phyloP scores from a whole-genome alignment of 331 rosid species.

The Rhamnella rubrinervis region DNA sequence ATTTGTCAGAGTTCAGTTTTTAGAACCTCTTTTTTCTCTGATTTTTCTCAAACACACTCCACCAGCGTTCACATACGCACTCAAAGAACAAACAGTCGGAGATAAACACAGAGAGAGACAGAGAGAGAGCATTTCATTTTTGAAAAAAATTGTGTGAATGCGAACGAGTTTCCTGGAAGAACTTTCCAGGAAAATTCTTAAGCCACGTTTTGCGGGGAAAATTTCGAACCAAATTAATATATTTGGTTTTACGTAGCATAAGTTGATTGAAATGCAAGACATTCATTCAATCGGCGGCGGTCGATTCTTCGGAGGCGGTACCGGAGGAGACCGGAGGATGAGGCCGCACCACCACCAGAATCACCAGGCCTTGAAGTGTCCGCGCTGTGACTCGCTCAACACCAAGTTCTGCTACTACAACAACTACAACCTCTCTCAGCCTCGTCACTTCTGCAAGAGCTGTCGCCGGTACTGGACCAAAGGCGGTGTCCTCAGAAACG shows the following conservation, averaged over 20 bases:
- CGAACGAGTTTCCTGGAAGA: conserved; percentile 10
- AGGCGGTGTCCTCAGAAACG: conserved; percentile 99
- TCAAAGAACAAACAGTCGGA: background rate
- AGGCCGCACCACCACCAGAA: conserved; percentile 54
- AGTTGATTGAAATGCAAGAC: conserved; percentile 68
- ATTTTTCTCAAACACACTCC: background rate
- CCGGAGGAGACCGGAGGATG: conserved; percentile 50
- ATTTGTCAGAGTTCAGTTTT: conserved; percentile 57
- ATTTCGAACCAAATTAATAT: too few relatives aligned
- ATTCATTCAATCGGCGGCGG: conserved; percentile 63
- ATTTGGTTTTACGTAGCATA: too few relatives aligned
- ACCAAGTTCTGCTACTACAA: conserved; percentile 97
- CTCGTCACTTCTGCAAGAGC: conserved; percentile 95
- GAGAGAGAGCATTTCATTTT: background rate
- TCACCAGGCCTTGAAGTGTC: conserved; percentile 77
- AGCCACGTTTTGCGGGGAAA: too few relatives aligned
- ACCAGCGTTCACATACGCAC: conserved; percentile 18
- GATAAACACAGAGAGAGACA: background rate
- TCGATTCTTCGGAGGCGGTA: conserved; percentile 46
- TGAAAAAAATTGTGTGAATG: background rate
- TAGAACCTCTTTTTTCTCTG: conserved; percentile 15
- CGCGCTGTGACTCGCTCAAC: conserved; percentile 88
- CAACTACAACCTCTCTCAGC: conserved; percentile 97
- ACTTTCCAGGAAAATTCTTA: background rate
- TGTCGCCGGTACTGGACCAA: conserved; percentile 99